Conservation (phyloP, 78 protist species). For the Dictyostelium brefeldianum region DNA sequence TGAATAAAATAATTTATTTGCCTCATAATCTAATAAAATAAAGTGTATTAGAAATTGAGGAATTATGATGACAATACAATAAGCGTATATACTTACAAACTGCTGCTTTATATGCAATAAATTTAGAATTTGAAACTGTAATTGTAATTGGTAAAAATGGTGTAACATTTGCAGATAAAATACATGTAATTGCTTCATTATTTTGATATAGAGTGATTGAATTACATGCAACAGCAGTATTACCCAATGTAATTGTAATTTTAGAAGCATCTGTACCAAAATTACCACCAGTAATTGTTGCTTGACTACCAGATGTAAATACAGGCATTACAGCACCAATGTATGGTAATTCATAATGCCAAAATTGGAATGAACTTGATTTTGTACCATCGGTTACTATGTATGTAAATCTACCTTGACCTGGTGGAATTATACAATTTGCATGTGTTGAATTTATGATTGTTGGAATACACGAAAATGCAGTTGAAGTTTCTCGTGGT, state of each 20-base stretch:
- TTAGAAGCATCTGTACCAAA: slow-evolving; percentile 7
- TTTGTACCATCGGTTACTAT: not conserved
- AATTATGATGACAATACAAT: no score
- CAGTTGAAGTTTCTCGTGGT: not conserved
- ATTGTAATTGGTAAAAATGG: slow-evolving; percentile 12
- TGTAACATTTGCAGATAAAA: not conserved
- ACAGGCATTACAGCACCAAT: slow-evolving; percentile 5
- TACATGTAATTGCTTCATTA: slow-evolving; percentile 15
- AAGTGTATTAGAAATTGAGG: no score
- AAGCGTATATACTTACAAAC: no score
- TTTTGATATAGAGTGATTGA: not conserved
- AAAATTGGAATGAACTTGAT: not conserved
- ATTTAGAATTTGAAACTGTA: not conserved
- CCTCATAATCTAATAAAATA: not conserved
- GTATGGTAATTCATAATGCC: slow-evolving; percentile 25
- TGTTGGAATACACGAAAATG: not conserved
- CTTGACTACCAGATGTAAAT: not conserved
- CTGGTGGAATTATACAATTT: slow-evolving; percentile 10
- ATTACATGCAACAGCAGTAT: not conserved
- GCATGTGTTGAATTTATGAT: not conserved
- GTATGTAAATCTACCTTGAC: slow-evolving; percentile 1
- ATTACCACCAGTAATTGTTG: slow-evolving; percentile 18
- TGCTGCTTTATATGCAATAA: slow-evolving; percentile 30
- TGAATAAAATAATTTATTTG: slow-evolving; percentile 6
- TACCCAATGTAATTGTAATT: not conserved